Conservation (phyloP, 257 asterid species). For the Nicotiana tomentosiformis region DNA sequence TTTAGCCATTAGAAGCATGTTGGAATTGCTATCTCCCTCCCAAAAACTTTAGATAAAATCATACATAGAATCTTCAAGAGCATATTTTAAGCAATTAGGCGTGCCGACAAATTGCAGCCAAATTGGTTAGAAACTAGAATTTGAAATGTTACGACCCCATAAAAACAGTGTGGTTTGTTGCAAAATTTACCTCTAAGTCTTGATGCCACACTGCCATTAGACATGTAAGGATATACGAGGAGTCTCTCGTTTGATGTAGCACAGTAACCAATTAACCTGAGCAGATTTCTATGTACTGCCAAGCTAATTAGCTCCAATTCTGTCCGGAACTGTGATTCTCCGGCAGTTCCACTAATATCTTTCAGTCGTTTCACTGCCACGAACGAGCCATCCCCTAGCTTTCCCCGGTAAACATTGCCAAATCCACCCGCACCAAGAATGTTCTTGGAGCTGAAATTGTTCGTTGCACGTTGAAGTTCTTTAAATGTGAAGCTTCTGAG, state of each 20-base stretch:
- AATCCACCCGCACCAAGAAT: constrained; percentile 95
- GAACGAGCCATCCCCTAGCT: constrained; percentile 50
- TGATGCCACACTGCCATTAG: constrained; percentile 88
- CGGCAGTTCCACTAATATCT: constrained; percentile 72
- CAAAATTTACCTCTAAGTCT: constrained; percentile 64
- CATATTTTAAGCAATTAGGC: neutral
- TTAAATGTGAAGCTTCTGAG: constrained; percentile 70
- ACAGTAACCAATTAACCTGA: constrained; percentile 72
- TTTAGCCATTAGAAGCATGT: neutral
- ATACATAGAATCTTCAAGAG: neutral
- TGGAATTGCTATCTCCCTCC: neutral
- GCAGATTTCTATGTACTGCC: constrained; percentile 89
- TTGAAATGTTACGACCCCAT: neutral
- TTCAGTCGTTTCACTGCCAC: constrained; percentile 88
- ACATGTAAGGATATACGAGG: constrained; percentile 92
- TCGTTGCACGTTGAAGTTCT: constrained; percentile 82
- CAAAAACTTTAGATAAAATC: neutral
- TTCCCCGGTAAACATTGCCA: constrained; percentile 82
- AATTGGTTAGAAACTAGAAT: neutral
- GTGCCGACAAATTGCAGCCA: neutral
- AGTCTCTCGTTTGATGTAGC: constrained; percentile 67
- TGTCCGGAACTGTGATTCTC: constrained; percentile 74
- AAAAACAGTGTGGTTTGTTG: neutral
- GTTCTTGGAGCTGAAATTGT: constrained; percentile 74
- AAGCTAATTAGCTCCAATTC: constrained; percentile 85